Conservation (phyloP, 352 stramenopile species). For the Peronosclerospora sorghi region DNA sequence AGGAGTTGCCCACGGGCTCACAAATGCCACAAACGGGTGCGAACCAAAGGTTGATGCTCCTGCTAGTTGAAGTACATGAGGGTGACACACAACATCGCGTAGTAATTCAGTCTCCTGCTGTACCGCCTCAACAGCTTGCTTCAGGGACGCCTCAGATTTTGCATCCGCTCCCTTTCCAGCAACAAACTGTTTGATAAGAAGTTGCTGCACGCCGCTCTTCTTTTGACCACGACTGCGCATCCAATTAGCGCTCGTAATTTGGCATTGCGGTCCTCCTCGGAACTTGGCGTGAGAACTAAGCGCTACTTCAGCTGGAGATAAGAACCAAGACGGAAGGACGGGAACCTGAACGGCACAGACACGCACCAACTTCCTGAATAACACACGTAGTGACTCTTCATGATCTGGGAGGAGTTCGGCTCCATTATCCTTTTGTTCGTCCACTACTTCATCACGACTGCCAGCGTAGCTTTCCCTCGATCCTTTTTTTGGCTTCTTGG, state of each 20-base stretch:
- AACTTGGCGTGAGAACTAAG: conserved; percentile 11
- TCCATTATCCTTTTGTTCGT: conserved; percentile 6
- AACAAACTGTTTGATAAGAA: conserved; percentile 37
- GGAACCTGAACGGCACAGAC: conserved; percentile 37
- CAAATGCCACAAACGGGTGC: conserved; percentile 40
- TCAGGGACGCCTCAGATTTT: conserved; percentile 1
- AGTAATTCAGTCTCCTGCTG: conserved; percentile 30
- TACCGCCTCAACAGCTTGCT: conserved; percentile 18
- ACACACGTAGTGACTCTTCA: conserved; percentile 29
- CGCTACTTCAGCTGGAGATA: conserved; percentile 33
- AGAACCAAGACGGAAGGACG: conserved; percentile 34
- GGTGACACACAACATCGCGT: conserved; percentile 28
- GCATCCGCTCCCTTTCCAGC: conserved; percentile 1
- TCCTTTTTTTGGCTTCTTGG: conserved; percentile 8
- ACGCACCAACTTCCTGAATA: conserved; percentile 37
- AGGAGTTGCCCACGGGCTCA: conserved; percentile 26
- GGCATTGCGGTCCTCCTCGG: conserved; percentile 13
- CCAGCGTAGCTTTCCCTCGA: conserved; percentile 11
- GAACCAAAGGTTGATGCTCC: conserved; percentile 38
- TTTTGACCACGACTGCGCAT: conserved; percentile 13
- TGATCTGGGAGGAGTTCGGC: conserved; percentile 23
- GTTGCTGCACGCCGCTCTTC: conserved; percentile 17
- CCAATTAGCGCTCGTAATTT: conserved; percentile 25
- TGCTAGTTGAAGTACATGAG: conserved; percentile 41
- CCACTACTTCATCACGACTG: not conserved